Conservation (phyloP, 371 early-diverging fungal species). For the Rhizomucor pusillus region DNA sequence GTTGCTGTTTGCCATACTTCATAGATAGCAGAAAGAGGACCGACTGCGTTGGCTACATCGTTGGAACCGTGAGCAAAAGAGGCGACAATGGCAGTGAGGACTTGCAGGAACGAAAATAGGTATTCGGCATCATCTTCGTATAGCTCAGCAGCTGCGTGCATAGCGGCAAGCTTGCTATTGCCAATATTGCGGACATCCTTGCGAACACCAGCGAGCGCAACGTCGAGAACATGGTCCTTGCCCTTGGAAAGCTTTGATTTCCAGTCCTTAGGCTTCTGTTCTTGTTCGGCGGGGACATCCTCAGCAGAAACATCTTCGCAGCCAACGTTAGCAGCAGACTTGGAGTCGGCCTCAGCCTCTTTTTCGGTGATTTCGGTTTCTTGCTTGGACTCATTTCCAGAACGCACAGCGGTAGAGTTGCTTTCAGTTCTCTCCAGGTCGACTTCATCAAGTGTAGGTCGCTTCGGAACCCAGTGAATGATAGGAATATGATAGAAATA, state of each 20-base stretch:
- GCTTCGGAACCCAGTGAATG: conserved; percentile 50
- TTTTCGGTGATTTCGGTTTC: neutral
- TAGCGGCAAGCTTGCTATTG: conserved; percentile 37
- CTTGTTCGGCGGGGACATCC: neutral
- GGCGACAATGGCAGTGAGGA: conserved; percentile 49
- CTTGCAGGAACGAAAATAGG: conserved; percentile 82
- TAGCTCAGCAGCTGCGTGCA: conserved; percentile 62
- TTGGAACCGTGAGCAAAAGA: conserved; percentile 18
- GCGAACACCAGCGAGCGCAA: conserved; percentile 42
- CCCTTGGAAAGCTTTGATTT: neutral
- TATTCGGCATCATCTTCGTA: conserved; percentile 82
- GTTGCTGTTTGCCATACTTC: conserved; percentile 63
- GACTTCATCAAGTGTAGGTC: conserved; percentile 23
- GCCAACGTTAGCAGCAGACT: conserved; percentile 2
- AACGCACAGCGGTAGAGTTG: neutral
- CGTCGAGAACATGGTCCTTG: conserved; percentile 17
- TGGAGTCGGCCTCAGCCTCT: neutral
- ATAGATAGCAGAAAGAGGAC: conserved; percentile 71
- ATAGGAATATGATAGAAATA: conserved; percentile 68
- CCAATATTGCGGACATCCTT: conserved; percentile 63
- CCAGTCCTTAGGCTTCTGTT: neutral
- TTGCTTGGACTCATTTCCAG: neutral
- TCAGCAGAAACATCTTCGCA: conserved; percentile 2
- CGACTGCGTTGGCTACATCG: conserved; percentile 85
- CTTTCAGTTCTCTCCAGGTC: conserved; percentile 1